These are phyloP conservation scores for Hydrangea macrophylla DNA, from an alignment of 148 eudicot genomes.

Conservation along the genomic window DNA sequence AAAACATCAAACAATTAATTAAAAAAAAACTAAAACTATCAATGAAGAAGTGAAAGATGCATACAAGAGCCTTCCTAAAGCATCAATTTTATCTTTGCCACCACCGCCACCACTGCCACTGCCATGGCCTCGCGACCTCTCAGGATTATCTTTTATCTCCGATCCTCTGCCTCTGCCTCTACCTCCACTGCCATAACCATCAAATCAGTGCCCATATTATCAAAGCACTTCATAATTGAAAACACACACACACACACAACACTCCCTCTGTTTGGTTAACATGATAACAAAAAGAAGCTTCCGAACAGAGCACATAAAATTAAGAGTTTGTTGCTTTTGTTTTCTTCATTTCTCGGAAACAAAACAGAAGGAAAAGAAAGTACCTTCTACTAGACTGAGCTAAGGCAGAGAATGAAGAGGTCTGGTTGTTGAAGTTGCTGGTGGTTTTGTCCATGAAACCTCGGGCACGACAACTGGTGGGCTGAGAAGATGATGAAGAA, in stretches of 20 bases:
- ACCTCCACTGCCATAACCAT: conserved; percentile 29
- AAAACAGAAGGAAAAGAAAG: neutral
- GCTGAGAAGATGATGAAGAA: neutral
- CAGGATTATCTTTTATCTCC: conserved; percentile 34
- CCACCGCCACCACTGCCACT: conserved; percentile 40
- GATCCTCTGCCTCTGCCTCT: conserved; percentile 52
- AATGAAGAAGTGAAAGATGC: no score
- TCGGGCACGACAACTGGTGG: conserved; percentile 13
- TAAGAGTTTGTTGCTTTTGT: neutral
- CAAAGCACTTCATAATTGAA: no score
- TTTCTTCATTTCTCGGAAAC: neutral
- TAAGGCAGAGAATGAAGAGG: conserved; percentile 26
- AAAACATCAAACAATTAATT: neutral
- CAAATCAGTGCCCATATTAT: no score
- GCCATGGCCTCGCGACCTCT: conserved; percentile 48
- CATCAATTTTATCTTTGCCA: conserved; percentile 63
- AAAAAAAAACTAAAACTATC: neutral
- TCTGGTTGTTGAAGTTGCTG: neutral
- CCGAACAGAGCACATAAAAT: no score
- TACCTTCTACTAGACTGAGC: conserved; percentile 31
- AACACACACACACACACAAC: no score
- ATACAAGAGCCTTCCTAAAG: conserved; percentile 82
- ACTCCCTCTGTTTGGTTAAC: no score
- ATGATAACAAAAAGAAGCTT: no score
- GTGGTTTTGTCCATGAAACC: neutral